These are phyloP conservation scores for Amniculicola lignicola DNA, from an alignment of 495 filamentous ascomycete genomes.

Conservation along the genomic window DNA sequence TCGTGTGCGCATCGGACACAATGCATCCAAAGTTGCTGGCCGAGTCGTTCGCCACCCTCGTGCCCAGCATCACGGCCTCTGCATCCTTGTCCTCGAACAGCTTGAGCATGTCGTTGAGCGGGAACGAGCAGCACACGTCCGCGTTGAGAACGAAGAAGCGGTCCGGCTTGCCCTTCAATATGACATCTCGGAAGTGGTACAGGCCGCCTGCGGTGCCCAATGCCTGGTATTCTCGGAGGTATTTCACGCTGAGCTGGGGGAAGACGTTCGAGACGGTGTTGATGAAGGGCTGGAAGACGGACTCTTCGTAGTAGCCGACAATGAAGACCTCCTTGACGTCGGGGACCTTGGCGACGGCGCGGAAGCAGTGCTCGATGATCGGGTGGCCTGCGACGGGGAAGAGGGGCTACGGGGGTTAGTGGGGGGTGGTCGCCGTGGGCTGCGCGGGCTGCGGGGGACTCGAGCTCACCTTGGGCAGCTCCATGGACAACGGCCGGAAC, in stretches of 20 bases:
- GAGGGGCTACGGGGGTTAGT: constrained; percentile 64
- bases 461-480: constrained; percentile 82
- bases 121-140: constrained; percentile 99
- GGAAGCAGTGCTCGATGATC: constrained; percentile 96
- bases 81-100: constrained; percentile 94
- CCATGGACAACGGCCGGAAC: constrained; percentile 92
- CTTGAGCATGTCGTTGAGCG: constrained; percentile 88
- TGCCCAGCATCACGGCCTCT: constrained; percentile 95
- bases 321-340: constrained; percentile 94
- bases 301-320: constrained; percentile 98
- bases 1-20: constrained; percentile 90
- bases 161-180: constrained; percentile 92
- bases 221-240: constrained; percentile 96
- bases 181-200: constrained; percentile 99
- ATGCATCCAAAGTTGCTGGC: constrained; percentile 98
- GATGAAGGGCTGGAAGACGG: constrained; percentile 95
- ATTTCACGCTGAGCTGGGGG: constrained; percentile 86
- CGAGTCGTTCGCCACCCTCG: constrained; percentile 84
- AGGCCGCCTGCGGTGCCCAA: constrained; percentile 93
- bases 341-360: constrained; percentile 84
- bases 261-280: constrained; percentile 81
- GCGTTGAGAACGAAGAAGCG: constrained; percentile 96
- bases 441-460: neutral
- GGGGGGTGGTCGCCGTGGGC: neutral
- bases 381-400: constrained; percentile 98